These are phyloP conservation scores for Polymyxa betae DNA, from an alignment of 208 protist species.

Conservation along the genomic window DNA sequence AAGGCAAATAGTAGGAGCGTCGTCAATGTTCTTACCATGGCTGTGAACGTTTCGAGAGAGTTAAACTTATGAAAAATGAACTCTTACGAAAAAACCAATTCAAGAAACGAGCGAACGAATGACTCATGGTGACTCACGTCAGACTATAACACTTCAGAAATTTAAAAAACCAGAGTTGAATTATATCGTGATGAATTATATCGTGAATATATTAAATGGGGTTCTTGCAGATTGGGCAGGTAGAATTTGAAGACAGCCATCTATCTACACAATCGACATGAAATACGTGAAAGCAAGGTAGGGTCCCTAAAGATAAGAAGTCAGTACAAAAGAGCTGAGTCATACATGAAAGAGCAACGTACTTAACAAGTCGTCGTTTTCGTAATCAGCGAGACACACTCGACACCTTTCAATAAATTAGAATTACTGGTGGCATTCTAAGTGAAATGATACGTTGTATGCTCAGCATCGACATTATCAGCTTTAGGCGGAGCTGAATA, in stretches of 20 bases:
- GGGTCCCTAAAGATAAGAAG: background rate
- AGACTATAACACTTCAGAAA: too few relatives aligned
- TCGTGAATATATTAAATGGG: background rate
- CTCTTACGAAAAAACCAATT: too few relatives aligned
- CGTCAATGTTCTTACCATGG: too few relatives aligned
- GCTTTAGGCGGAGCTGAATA: background rate
- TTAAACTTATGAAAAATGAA: too few relatives aligned
- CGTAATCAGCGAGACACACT: constrained; percentile 25
- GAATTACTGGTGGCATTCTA: background rate
- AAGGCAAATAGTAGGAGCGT: too few relatives aligned
- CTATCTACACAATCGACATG: constrained; percentile 4
- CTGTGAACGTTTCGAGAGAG: too few relatives aligned
- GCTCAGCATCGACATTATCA: background rate
- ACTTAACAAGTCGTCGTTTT: constrained; percentile 13
- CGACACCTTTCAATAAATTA: background rate
- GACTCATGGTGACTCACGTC: too few relatives aligned
- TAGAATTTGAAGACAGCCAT: background rate
- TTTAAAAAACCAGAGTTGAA: too few relatives aligned
- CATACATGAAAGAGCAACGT: background rate
- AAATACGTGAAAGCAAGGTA: constrained; percentile 49
- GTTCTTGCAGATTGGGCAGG: constrained; percentile 49
- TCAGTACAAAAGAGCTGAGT: background rate
- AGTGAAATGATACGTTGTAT: constrained; percentile 17
- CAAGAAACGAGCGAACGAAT: too few relatives aligned
- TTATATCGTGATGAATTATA: too few relatives aligned